Percentiles rank a stretch among this genome's conserved stretches.
These are phyloP conservation scores for Sordariomycetes sp. DNA, from an alignment of 2,329 filamentous ascomycete species.

Conservation along the genomic window DNA sequence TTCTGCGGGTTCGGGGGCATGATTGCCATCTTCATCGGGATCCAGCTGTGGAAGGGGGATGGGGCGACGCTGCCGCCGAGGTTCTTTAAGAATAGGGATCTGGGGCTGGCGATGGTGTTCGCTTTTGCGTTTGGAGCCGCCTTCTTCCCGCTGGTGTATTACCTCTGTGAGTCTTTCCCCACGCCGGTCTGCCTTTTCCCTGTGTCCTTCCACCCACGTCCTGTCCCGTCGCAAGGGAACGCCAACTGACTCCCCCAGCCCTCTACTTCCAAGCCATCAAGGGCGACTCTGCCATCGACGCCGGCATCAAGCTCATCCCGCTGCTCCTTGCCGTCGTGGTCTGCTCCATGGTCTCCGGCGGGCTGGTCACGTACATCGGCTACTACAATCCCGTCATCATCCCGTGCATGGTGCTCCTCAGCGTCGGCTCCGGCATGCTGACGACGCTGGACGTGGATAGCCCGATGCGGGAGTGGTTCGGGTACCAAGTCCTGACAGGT, in stretches of 20 bases:
- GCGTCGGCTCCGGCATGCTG: slow-evolving; percentile 42
- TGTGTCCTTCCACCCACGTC: background rate
- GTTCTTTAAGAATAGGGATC: slow-evolving; percentile 30
- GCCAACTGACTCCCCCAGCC: slow-evolving; percentile 16
- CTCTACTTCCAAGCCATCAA: slow-evolving; percentile 45
- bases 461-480: slow-evolving; percentile 39
- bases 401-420: slow-evolving; percentile 25
- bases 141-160: slow-evolving; percentile 44
- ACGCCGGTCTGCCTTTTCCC: background rate
- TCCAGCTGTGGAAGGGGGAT: slow-evolving; percentile 31
- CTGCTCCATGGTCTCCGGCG: slow-evolving; percentile 31
- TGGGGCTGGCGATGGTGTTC: slow-evolving; percentile 30
- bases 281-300: slow-evolving; percentile 38
- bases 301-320: slow-evolving; percentile 44
- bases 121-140: slow-evolving; percentile 36
- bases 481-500: slow-evolving; percentile 45
- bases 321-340: slow-evolving; percentile 39
- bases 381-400: slow-evolving; percentile 30
- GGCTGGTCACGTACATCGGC: slow-evolving; percentile 28
- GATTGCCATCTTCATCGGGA: slow-evolving; percentile 31
- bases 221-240: background rate
- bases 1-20: slow-evolving; percentile 37
- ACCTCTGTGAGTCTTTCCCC: slow-evolving; percentile 28
- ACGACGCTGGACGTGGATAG: slow-evolving; percentile 39
- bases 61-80: slow-evolving; percentile 34